Evolutionary conservation across 495 filamentous ascomycete genomes (phyloP), one percentile per base, ranked within the genome.

Genomic region (Penicillium riverlandense): DNA sequence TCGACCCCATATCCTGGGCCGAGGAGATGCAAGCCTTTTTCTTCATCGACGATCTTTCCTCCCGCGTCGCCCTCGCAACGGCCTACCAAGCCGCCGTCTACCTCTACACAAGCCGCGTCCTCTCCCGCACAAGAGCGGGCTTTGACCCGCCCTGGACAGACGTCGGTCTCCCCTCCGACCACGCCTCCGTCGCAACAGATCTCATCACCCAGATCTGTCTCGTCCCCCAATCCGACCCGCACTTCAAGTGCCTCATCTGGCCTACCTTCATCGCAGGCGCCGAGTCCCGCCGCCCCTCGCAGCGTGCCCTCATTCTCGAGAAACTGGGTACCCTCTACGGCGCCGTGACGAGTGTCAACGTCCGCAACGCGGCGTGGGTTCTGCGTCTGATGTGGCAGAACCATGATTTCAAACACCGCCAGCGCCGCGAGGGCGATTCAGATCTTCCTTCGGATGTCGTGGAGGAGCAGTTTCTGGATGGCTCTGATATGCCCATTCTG

Each of bases 171-270:
- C 61, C 63, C 2, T 37, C 47, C 0, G 65, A 70, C 42, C 67
- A 71, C 47, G 37, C 45, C n/a, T 42, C 47, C 28, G 50, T 69
- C 10, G 55, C 62, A n/a, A 49, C 57, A 29, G 57, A 65, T 10
- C 62, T 71, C 40, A 54, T 71, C 34, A 49, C 55, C 30, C 63
- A 71, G 13, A 58, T 73, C 22, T 58, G 59, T 11, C 58, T 63
- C 8, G 59, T 69, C 37, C 63, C 62, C 2, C 29, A 43, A 39
- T 57, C 66, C 0, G 70, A 73, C 29, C 57, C 63, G 9, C 70
- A 73, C 44, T 71, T 71, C 58, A 73, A 73, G 52, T 71, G 70
- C 40, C 63, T 70, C 29, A 71, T 73, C 14, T 73, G 70, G 70
- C 67, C 67, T 0, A 63, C 70, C 4, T 73, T 73, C 52, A 73